Evolutionary conservation across 768 basidiomycete genomes (phyloP).

Genomic region (Lentinula sp.): DNA sequence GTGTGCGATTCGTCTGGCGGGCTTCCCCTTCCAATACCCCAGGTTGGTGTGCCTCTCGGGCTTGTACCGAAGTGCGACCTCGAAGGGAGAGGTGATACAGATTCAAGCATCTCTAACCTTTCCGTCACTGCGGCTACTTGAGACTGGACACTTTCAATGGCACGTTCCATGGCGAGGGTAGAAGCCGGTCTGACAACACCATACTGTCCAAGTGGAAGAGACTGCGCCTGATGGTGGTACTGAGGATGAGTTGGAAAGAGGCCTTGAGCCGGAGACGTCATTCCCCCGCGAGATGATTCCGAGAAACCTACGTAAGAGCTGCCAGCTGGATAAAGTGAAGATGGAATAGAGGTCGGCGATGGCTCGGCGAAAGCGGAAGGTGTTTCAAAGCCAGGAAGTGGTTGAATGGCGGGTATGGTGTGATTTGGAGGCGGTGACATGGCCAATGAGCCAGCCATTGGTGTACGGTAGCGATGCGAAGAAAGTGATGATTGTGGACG

Average conservation of each 20-base stretch:
- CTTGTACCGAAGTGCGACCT: constrained; percentile 34
- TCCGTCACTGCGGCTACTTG: constrained; percentile 80
- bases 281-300: constrained; percentile 30
- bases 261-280: constrained; percentile 26
- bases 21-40: constrained; percentile 34
- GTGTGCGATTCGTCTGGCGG: constrained; percentile 28
- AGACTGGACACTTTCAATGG: constrained; percentile 74
- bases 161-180: constrained; percentile 57
- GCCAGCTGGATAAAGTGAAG: constrained; percentile 27
- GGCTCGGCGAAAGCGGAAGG: constrained; percentile 65
- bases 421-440: constrained; percentile 39
- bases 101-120: constrained; percentile 68
- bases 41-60: constrained; percentile 32
- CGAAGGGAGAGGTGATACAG: constrained; percentile 32
- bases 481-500: constrained; percentile 78
- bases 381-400: constrained; percentile 63
- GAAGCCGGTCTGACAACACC: constrained; percentile 40
- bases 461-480: constrained; percentile 74
- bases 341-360: constrained; percentile 29
- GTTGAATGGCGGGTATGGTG: constrained; percentile 59
- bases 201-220: constrained; percentile 26
- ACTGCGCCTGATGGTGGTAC: constrained; percentile 27
- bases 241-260: constrained; percentile 28
- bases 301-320: constrained; percentile 32
- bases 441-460: constrained; percentile 55